phyloP scores from a whole-genome alignment of 768 basidiomycete genomes.

The Lactarius indigo region DNA sequence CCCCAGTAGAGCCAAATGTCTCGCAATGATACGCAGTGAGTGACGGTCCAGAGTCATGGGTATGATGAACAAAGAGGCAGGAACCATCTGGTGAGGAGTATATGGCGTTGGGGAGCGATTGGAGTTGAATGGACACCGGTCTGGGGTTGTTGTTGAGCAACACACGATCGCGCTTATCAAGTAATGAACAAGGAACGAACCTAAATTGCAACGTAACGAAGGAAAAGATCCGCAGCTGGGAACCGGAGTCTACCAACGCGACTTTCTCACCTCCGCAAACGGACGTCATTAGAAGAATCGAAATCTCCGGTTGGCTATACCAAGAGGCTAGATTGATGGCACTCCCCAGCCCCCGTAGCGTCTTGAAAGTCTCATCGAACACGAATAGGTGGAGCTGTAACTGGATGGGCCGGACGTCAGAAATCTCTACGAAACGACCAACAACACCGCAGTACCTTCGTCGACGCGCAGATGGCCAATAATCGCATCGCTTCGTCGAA shows the following conservation, averaged over 20 bases:
- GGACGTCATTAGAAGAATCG: constrained; percentile 41
- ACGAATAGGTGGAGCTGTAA: constrained; percentile 43
- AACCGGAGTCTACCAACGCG: constrained; percentile 44
- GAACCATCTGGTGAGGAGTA: constrained; percentile 53
- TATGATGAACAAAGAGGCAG: constrained; percentile 42
- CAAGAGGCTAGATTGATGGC: constrained; percentile 41
- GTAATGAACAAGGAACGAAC: constrained; percentile 32
- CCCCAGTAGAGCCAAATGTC: constrained; percentile 50
- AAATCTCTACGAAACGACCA: neutral
- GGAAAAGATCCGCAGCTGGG: constrained; percentile 49
- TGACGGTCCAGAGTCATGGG: neutral
- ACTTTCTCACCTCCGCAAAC: constrained; percentile 51
- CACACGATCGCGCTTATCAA: neutral
- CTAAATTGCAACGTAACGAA: constrained; percentile 50
- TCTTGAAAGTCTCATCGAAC: constrained; percentile 43
- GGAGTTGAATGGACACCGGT: constrained; percentile 42
- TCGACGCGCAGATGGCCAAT: constrained; percentile 44
- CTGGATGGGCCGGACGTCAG: constrained; percentile 16
- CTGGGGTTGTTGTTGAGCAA: constrained; percentile 30
- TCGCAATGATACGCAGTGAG: constrained; percentile 51
- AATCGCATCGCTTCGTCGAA: constrained; percentile 52
- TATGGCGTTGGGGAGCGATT: constrained; percentile 34
- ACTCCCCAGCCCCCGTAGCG: constrained; percentile 41
- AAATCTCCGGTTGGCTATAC: constrained; percentile 34
- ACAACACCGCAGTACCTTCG: constrained; percentile 35